Evolutionary conservation across 2,329 filamentous ascomycete genomes (phyloP).

Genomic region (Mariannaea sp.): DNA sequence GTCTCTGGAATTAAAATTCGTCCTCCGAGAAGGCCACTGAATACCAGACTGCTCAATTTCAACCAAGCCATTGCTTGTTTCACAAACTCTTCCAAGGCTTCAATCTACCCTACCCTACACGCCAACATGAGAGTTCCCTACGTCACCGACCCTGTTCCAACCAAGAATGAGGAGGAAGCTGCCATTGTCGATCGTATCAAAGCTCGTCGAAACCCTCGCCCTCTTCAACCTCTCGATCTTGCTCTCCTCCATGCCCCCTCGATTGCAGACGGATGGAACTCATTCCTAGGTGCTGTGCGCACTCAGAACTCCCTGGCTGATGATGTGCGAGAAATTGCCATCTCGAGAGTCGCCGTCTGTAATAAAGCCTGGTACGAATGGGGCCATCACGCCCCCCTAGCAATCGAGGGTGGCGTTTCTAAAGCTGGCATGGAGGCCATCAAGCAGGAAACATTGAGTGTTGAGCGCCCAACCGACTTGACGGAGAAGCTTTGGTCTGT

Average conservation of each 20-base stretch:
- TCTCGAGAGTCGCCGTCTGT: slow-evolving; percentile 78
- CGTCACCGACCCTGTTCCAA: slow-evolving; percentile 56
- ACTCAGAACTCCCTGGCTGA: slow-evolving; percentile 56
- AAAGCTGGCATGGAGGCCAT: slow-evolving; percentile 54
- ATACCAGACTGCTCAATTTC: neutral
- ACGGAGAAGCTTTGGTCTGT: slow-evolving; percentile 69
- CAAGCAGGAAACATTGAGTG: slow-evolving; percentile 40
- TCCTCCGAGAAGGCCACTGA: neutral
- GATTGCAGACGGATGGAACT: slow-evolving; percentile 78
- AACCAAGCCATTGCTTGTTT: neutral
- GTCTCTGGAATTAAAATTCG: neutral
- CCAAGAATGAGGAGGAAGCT: slow-evolving; percentile 51
- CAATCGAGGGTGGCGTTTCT: slow-evolving; percentile 60
- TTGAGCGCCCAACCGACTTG: slow-evolving; percentile 47
- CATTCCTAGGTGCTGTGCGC: slow-evolving; percentile 67
- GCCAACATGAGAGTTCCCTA: slow-evolving; percentile 69
- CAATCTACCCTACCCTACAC: slow-evolving; percentile 21
- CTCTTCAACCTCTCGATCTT: slow-evolving; percentile 76
- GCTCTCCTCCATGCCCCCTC: slow-evolving; percentile 74
- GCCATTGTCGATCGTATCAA: slow-evolving; percentile 67
- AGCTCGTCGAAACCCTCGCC: slow-evolving; percentile 69
- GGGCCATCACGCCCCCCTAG: slow-evolving; percentile 76
- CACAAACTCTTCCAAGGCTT: neutral
- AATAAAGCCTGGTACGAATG: slow-evolving; percentile 88
- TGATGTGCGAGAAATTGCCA: slow-evolving; percentile 74